Conservation (phyloP, 495 filamentous ascomycete genomes). For the Neurospora sp. region DNA sequence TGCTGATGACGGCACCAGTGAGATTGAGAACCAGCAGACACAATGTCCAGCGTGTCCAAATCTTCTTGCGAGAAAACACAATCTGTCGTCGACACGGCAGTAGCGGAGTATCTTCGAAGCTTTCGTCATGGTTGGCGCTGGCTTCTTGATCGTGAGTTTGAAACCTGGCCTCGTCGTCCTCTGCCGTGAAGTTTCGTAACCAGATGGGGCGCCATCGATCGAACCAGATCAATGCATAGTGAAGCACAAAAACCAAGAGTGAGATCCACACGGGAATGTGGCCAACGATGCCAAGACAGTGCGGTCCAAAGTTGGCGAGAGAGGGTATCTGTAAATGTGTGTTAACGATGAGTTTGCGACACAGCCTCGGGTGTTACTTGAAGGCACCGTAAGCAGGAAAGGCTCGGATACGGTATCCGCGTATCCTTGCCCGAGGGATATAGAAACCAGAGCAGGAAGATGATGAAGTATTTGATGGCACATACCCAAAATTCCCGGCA, state of each 20-base stretch:
- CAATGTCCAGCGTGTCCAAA: slow-evolving; percentile 14
- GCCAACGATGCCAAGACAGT: slow-evolving; percentile 20
- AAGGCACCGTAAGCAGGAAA: not conserved
- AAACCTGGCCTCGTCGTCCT: slow-evolving; percentile 1
- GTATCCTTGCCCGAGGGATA: not conserved
- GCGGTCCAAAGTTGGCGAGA: slow-evolving; percentile 14
- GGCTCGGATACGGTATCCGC: not conserved
- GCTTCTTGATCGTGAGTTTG: not conserved
- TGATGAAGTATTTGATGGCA: not conserved
- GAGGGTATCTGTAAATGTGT: slow-evolving; percentile 17
- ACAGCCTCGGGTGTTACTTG: not conserved
- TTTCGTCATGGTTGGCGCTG: not conserved
- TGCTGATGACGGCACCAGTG: slow-evolving; percentile 1
- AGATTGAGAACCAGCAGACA: slow-evolving; percentile 9
- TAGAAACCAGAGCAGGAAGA: not conserved
- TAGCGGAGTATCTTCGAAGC: not conserved
- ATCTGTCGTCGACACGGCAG: not conserved
- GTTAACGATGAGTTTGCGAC: not conserved
- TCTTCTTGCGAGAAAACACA: not conserved
- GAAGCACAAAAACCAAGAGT: slow-evolving; percentile 14
- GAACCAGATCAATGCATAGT: slow-evolving; percentile 18
- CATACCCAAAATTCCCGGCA: slow-evolving; percentile 21
- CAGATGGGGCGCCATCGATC: slow-evolving; percentile 15
- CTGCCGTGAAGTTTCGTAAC: slow-evolving; percentile 19
- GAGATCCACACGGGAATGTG: slow-evolving; percentile 21